phyloP scores from a whole-genome alignment of 805 yeast genomes.

The Wickerhamiella cacticola region DNA sequence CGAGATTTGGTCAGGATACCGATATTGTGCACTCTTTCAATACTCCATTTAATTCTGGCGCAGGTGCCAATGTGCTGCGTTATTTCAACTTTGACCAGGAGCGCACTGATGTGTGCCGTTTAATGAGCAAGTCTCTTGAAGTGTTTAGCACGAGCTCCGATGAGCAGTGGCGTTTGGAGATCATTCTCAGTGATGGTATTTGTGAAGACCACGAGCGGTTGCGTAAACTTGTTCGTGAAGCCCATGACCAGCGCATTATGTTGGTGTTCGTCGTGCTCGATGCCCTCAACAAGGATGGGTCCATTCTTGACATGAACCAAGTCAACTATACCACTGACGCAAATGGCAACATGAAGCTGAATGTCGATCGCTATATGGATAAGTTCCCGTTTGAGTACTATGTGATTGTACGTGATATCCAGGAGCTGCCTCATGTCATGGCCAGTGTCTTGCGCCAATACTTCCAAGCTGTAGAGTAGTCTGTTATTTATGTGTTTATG shows the following conservation, averaged over 20 bases:
- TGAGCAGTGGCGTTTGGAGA: constrained; percentile 79
- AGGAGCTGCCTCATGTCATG: constrained; percentile 83
- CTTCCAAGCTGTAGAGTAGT: constrained; percentile 32
- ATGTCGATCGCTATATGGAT: constrained; percentile 77
- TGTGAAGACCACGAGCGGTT: constrained; percentile 87
- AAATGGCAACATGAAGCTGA: constrained; percentile 56
- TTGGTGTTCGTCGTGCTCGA: constrained; percentile 88
- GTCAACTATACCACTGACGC: constrained; percentile 60
- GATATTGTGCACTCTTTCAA: constrained; percentile 83
- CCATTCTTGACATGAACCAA: constrained; percentile 89
- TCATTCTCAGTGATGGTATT: constrained; percentile 90
- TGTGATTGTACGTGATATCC: constrained; percentile 80
- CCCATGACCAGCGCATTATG: constrained; percentile 87
- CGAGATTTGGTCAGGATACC: constrained; percentile 77
- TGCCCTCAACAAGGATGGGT: constrained; percentile 56
- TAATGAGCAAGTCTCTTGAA: constrained; percentile 59
- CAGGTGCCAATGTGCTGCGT: constrained; percentile 74
- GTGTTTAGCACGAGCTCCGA: constrained; percentile 47
- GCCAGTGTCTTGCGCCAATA: constrained; percentile 83
- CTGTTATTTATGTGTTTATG: not conserved
- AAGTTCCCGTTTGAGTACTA: constrained; percentile 95
- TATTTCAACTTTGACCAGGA: constrained; percentile 86
- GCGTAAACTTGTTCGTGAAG: constrained; percentile 73
- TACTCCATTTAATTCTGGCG: constrained; percentile 65
- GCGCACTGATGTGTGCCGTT: constrained; percentile 66